Evolutionary conservation across 345 rosid genomes (phyloP).

Genomic region (Ceriops zippeliana): DNA sequence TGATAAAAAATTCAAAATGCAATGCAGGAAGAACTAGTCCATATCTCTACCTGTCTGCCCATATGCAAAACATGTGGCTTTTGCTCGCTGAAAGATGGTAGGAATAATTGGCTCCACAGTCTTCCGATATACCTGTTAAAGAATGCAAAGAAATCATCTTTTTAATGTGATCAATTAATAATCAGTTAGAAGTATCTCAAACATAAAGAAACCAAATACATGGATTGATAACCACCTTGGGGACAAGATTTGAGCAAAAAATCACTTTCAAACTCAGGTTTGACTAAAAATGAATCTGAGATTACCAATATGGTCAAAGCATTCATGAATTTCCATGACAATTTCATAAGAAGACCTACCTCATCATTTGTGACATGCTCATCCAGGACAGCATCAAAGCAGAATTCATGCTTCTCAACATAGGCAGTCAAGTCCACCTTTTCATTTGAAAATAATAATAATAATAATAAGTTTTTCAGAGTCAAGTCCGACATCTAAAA

Average conservation of each 20-base stretch:
- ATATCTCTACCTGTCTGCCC: constrained; percentile 84
- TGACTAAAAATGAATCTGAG: no score
- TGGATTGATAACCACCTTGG: background rate
- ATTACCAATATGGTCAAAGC: background rate
- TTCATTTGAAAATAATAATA: constrained; percentile 5
- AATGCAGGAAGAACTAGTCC: background rate
- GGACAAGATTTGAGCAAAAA: no score
- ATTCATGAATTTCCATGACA: background rate
- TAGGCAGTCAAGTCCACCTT: constrained; percentile 99
- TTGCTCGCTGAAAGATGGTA: constrained; percentile 77
- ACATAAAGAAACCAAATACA: background rate
- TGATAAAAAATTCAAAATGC: background rate
- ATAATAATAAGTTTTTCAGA: background rate
- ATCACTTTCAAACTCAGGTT: no score
- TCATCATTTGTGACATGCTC: constrained; percentile 81
- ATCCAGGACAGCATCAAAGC: constrained; percentile 95
- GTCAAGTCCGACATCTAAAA: background rate
- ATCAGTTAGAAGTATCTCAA: background rate
- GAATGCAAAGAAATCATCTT: constrained; percentile 14
- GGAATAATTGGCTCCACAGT: constrained; percentile 96
- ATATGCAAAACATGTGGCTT: constrained; percentile 99
- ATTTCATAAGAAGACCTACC: constrained; percentile 35
- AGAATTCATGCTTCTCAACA: constrained; percentile 94
- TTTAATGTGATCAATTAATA: constrained; percentile 11
- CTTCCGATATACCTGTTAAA: constrained; percentile 67